A percentile compares a stretch with the other conserved stretches of the same genome.
These are phyloP conservation scores for Podospora sp. DNA, from an alignment of 495 filamentous ascomycete genomes.

Conservation along the genomic window DNA sequence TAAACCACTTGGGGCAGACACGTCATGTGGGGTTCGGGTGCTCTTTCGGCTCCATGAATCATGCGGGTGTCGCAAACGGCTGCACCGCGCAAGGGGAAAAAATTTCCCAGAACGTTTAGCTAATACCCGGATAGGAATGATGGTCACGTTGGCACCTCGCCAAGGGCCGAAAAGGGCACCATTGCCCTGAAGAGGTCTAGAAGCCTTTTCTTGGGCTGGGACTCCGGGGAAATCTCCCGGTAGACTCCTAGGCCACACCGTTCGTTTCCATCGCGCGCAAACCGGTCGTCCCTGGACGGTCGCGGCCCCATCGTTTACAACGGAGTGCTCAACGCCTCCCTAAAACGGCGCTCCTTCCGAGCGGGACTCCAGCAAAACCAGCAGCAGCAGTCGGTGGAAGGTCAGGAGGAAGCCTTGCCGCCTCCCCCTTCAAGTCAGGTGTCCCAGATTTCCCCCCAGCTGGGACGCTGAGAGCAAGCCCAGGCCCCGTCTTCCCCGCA, in stretches of 20 bases:
- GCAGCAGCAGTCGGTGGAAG: conserved; percentile 3
- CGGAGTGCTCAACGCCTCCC: conserved; percentile 12
- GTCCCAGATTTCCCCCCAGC: conserved; percentile 18
- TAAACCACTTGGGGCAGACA: conserved; percentile 19
- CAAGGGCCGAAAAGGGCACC: conserved; percentile 27
- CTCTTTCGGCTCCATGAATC: conserved; percentile 29
- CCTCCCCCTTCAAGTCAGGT: conserved; percentile 35
- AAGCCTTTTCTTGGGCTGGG: conserved; percentile 11
- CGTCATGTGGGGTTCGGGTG: conserved; percentile 26
- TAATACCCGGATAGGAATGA: conserved; percentile 33
- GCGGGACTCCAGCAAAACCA: neutral
- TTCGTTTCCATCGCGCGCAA: neutral
- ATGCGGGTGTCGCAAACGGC: conserved; percentile 35
- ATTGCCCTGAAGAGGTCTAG: conserved; percentile 23
- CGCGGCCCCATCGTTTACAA: neutral
- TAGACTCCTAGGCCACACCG: conserved; percentile 1
- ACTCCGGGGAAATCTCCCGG: conserved; percentile 34
- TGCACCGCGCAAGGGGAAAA: conserved; percentile 17
- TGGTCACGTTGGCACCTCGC: conserved; percentile 20
- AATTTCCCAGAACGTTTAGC: conserved; percentile 29
- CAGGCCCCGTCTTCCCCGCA: conserved; percentile 35
- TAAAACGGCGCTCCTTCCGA: conserved; percentile 31
- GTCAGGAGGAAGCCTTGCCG: conserved; percentile 41
- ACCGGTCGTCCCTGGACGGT: neutral
- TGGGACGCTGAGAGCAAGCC: conserved; percentile 19